A percentile compares a stretch with the other conserved stretches of the same genome.
Evolutionary conservation across 768 basidiomycete species (phyloP).

Genomic region (Boletus eberwhitei): DNA sequence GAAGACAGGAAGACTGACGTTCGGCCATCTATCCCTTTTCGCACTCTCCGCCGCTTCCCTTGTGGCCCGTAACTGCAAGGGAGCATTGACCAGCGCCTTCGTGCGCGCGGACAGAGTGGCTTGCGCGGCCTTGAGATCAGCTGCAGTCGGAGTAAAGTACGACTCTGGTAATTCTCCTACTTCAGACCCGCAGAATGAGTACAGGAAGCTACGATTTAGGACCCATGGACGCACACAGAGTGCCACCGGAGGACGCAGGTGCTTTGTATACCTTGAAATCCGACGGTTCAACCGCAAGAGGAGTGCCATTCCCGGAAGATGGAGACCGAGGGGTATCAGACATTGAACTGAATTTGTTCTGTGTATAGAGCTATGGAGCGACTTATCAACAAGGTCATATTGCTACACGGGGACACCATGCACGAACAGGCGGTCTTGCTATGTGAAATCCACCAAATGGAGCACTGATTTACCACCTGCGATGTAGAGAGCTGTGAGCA

Average conservation of each 20-base stretch:
- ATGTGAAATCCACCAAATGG: slow-evolving; percentile 2
- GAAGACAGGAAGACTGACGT: slow-evolving; percentile 37
- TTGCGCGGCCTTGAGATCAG: slow-evolving; percentile 71
- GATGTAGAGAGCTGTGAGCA: slow-evolving; percentile 3
- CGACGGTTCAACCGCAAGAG: slow-evolving; percentile 9
- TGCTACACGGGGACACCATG: slow-evolving; percentile 4
- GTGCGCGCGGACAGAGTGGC: slow-evolving; percentile 57
- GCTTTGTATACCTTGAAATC: slow-evolving; percentile 52
- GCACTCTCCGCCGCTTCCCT: slow-evolving; percentile 60
- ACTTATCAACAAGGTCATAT: slow-evolving; percentile 17
- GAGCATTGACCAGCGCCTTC: slow-evolving; percentile 63
- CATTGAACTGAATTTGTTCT: slow-evolving; percentile 19
- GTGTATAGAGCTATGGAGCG: slow-evolving; percentile 11
- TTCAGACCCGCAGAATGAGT: slow-evolving; percentile 13
- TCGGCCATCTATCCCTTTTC: slow-evolving; percentile 69
- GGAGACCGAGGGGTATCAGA: slow-evolving; percentile 18
- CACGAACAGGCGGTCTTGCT: slow-evolving; percentile 10
- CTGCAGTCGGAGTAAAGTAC: slow-evolving; percentile 67
- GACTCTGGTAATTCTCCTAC: slow-evolving; percentile 61
- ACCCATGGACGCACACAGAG: slow-evolving; percentile 33
- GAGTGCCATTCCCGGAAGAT: not conserved
- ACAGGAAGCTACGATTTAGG: not conserved
- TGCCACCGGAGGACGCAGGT: slow-evolving; percentile 27
- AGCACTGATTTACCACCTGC: not conserved
- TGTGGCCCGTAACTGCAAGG: slow-evolving; percentile 60